Percentiles rank a stretch among this genome's conserved stretches.
These are phyloP conservation scores for Withania somnifera DNA, from an alignment of 305 asterid species.

Conservation along the genomic window DNA sequence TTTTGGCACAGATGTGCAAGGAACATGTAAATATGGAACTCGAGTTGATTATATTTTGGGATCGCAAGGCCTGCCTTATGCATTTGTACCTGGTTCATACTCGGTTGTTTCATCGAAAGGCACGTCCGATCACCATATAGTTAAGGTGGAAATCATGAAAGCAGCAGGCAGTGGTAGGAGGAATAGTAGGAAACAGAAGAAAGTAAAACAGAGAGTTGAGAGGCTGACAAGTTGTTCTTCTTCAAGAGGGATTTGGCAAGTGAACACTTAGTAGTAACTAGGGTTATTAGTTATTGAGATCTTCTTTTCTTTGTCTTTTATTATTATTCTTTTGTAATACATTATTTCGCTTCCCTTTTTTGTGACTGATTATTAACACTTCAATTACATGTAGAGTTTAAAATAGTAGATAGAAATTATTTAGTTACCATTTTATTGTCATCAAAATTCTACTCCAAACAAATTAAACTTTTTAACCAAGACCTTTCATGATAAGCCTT, in stretches of 20 bases:
- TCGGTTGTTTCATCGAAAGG: constrained; percentile 85
- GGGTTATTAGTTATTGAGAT: not conserved
- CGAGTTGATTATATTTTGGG: constrained; percentile 79
- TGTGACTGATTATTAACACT: not conserved
- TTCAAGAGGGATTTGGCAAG: constrained; percentile 21
- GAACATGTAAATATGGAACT: constrained; percentile 93
- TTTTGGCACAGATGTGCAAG: constrained; percentile 59
- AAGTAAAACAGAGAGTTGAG: constrained; percentile 23
- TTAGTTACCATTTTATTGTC: not conserved
- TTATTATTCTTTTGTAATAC: not conserved
- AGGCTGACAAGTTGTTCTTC: constrained; percentile 34
- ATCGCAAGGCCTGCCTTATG: constrained; percentile 40
- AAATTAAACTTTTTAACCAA: too few species aligned
- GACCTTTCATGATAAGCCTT: too few species aligned
- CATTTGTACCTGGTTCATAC: constrained; percentile 80
- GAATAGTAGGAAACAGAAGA: constrained; percentile 21
- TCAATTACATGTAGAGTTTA: not conserved
- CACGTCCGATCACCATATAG: constrained; percentile 90
- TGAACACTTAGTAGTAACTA: not conserved
- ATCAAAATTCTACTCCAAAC: not conserved
- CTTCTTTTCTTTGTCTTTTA: not conserved
- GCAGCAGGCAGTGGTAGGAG: constrained; percentile 12
- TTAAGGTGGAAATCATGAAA: constrained; percentile 62
- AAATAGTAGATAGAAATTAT: too few species aligned
- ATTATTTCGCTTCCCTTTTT: not conserved